Evolutionary conservation across 805 yeast species (phyloP).

Genomic region (Cyberlindnera bimundalis): DNA sequence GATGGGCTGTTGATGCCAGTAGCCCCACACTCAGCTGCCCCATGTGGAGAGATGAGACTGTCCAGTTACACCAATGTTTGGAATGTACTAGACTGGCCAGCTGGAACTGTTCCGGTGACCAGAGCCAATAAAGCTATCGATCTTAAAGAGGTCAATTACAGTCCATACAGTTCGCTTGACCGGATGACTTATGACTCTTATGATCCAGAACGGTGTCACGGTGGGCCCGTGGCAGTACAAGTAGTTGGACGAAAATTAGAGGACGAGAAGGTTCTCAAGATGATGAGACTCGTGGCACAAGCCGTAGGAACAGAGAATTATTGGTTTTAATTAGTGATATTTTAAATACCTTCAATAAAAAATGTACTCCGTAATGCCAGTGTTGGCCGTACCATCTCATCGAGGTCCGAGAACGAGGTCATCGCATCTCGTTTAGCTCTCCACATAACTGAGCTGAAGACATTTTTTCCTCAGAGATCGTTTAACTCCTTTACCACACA

Average conservation of each 20-base stretch:
- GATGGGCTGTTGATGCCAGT: constrained; percentile 48
- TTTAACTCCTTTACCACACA: no score
- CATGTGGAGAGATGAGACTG: constrained; percentile 19
- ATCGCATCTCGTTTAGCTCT: constrained; percentile 1
- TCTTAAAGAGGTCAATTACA: constrained; percentile 34
- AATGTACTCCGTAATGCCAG: no score
- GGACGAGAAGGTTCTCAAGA: constrained; percentile 57
- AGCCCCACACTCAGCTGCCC: constrained; percentile 34
- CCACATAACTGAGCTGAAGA: no score
- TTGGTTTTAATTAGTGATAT: no score
- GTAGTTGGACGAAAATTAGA: constrained; percentile 54
- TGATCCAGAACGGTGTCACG: constrained; percentile 35
- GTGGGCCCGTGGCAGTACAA: constrained; percentile 65
- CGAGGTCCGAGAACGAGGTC: no score
- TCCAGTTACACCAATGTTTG: constrained; percentile 48
- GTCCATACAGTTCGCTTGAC: constrained; percentile 39
- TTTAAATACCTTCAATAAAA: no score
- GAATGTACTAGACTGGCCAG: constrained; percentile 55
- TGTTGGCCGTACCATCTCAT: no score
- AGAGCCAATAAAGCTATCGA: constrained; percentile 46
- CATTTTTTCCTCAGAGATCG: no score
- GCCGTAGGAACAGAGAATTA: constrained; percentile 26
- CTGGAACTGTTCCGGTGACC: constrained; percentile 57
- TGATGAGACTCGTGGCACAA: constrained; percentile 38
- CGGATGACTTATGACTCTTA: constrained; percentile 47